Percentiles rank a stretch among this genome's conserved stretches.
Evolutionary conservation across 2,329 filamentous ascomycete species (phyloP).

Genomic region (Sclerotinia glacialis): DNA sequence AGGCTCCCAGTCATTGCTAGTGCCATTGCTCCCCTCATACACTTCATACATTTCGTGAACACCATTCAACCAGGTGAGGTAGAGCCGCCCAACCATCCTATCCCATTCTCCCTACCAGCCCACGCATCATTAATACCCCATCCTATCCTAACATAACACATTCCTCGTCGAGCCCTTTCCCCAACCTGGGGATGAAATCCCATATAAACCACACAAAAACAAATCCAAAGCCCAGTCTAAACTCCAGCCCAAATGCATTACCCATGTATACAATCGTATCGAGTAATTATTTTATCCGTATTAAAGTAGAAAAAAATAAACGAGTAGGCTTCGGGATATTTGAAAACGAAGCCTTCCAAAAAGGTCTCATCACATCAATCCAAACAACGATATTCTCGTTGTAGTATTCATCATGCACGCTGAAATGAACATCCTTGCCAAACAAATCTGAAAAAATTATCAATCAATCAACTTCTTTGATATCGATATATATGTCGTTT

Average conservation of each 20-base stretch:
- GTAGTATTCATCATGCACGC: slow-evolving; percentile 17
- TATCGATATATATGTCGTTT: slow-evolving; percentile 18
- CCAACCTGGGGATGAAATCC: neutral
- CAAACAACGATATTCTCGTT: slow-evolving; percentile 18
- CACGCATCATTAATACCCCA: slow-evolving; percentile 14
- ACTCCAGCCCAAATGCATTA: slow-evolving; percentile 18
- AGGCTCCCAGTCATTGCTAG: neutral
- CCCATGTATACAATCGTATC: slow-evolving; percentile 19
- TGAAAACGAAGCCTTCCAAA: slow-evolving; percentile 4
- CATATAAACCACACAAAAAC: slow-evolving; percentile 1
- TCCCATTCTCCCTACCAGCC: slow-evolving; percentile 1
- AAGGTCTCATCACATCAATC: slow-evolving; percentile 13
- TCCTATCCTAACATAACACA: slow-evolving; percentile 9
- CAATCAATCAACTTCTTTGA: slow-evolving; percentile 7
- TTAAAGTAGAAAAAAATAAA: slow-evolving; percentile 7
- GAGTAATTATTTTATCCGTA: slow-evolving; percentile 17
- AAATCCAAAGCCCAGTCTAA: slow-evolving; percentile 13
- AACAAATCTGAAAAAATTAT: slow-evolving; percentile 18
- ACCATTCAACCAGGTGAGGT: neutral
- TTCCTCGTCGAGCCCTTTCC: neutral
- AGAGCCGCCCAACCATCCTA: slow-evolving; percentile 1
- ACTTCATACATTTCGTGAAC: slow-evolving; percentile 5
- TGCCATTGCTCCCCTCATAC: slow-evolving; percentile 2
- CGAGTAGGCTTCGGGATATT: slow-evolving; percentile 1
- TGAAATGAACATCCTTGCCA: slow-evolving; percentile 18